Base-by-base conservation (phyloP, 1,139 yeast genomes). In the Kodamaea alishanica region DNA sequence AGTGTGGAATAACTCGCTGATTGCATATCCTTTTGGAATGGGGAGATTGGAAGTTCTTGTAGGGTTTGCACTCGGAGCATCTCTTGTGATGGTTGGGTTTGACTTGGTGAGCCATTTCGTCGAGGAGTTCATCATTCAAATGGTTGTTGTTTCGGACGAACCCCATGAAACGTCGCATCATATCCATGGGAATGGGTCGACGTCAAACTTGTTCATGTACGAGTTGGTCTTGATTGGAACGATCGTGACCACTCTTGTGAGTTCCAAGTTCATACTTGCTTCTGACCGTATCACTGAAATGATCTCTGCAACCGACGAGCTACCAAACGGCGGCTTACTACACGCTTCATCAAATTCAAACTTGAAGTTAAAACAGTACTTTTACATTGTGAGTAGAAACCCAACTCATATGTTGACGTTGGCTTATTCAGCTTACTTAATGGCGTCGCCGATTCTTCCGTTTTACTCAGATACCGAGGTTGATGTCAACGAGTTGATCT, bases 11-110 rank as follows among this genome's bases (percentile, higher is more conserved):
- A 79, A 77, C 42, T 77, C 92, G n/a, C 84, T 95, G 6, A 69
- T 92, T 31, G 81, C 82, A 11, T 84, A 80, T 49, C 98, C 98
- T 0, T 92, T 92, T 67, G 97, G 97, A 0, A 67, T 92, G 29
- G 95, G 94, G 22, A 70, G 97, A 43, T 71, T 86, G 20, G 96
- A 92, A 54, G 95, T 90, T 0, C 66, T 92, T 24, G 81, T 85
- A 28, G 95, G 95, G 3, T 90, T 89, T 67, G 96, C 94, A 0
- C 68, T 89, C 35, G 81, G 95, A 15, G 83, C 92, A 0, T 82
- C 95, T 1, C 72, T 92, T 45, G 71, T 90, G 20, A 92, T 90
- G 77, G 95, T 90, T 48, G 97, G 97, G 0, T 78, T 88, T 42
- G 97, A 92, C 58, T 69, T 92, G 41, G 67, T 87, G 38, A 85